phyloP scores from a whole-genome alignment of 257 asterid species.

The Parsonsia alboflavescens region DNA sequence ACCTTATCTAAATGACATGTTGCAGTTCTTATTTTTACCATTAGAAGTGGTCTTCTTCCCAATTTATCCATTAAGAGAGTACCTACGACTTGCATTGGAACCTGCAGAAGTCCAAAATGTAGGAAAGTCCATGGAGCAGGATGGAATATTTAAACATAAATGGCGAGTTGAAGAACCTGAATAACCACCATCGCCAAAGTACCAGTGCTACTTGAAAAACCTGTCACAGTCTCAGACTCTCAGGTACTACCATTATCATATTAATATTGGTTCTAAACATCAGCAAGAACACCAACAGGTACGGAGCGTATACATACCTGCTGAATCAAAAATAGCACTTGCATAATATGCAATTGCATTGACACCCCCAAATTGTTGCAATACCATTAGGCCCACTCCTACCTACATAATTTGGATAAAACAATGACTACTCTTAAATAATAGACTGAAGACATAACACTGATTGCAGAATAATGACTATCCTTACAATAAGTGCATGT shows the following conservation, averaged over 20 bases:
- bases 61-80: slow-evolving; percentile 75
- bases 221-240: slow-evolving; percentile 31
- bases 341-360: slow-evolving; percentile 88
- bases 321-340: slow-evolving; percentile 74
- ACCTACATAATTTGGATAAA: slow-evolving; percentile 39
- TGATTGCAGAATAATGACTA: slow-evolving; percentile 1
- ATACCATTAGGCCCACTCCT: slow-evolving; percentile 90
- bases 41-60: slow-evolving; percentile 69
- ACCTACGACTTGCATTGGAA: slow-evolving; percentile 71
- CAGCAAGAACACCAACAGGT: slow-evolving; percentile 1
- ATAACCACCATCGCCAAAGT: slow-evolving; percentile 76
- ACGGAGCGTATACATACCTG: slow-evolving; percentile 40
- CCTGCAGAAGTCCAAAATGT: slow-evolving; percentile 38
- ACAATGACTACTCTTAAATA: neutral
- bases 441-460: neutral
- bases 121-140: neutral
- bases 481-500: slow-evolving; percentile 58
- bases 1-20: neutral
- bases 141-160: neutral
- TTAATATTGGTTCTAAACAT: neutral
- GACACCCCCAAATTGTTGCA: slow-evolving; percentile 86
- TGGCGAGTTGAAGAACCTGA: slow-evolving; percentile 40
- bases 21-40: slow-evolving; percentile 35
- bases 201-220: slow-evolving; percentile 64
- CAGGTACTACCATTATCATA: neutral